Percentiles rank a stretch among this genome's conserved stretches.
Evolutionary conservation across 495 filamentous ascomycete genomes (phyloP).

Genomic region (Choiromyces venosus): DNA sequence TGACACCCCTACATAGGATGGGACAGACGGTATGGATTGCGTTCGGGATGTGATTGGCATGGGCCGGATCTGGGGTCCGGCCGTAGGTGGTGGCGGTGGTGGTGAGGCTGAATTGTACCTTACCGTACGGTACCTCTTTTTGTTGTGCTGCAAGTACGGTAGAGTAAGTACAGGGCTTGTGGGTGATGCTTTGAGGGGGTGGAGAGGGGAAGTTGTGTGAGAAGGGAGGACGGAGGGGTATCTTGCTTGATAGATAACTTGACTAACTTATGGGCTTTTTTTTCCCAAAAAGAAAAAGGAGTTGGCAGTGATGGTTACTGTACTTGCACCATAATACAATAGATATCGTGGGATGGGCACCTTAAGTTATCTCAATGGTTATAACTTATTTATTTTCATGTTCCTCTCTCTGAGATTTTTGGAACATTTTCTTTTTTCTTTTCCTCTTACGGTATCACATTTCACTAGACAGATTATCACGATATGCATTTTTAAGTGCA

Average conservation of each 20-base stretch:
- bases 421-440: not conserved
- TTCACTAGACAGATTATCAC: not conserved
- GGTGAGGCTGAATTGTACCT: not conserved
- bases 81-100: not conserved
- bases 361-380: not conserved
- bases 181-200: no score
- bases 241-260: not conserved
- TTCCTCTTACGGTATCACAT: not conserved
- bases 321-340: no score
- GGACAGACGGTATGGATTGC: not conserved
- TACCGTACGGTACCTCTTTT: not conserved
- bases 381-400: not conserved
- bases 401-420: not conserved
- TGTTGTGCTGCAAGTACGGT: not conserved
- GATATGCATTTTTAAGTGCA: not conserved
- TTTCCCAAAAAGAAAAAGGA: no score
- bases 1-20: not conserved
- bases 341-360: not conserved
- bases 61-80: not conserved
- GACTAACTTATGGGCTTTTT: not conserved
- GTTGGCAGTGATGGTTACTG: not conserved
- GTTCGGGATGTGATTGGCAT: not conserved
- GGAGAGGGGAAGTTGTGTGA: no score
- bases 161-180: no score
- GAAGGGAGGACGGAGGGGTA: not conserved